phyloP scores from a whole-genome alignment of 2,329 filamentous ascomycete species.

The Grosmannia huntii region DNA sequence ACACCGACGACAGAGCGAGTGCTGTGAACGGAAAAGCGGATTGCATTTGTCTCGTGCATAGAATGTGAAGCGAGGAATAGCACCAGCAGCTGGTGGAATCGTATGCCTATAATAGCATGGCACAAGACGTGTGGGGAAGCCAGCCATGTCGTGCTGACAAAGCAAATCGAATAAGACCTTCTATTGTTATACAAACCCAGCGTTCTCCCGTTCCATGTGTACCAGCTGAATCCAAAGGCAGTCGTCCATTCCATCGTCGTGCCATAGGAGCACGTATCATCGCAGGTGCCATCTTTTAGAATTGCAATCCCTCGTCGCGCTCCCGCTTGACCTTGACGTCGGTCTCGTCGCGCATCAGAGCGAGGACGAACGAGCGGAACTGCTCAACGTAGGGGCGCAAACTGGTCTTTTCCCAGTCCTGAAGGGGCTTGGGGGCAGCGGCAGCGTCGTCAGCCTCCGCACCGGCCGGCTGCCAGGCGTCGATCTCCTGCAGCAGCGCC shows the following conservation, averaged over 20 bases:
- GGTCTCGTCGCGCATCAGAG: conserved; percentile 63
- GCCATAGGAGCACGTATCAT: neutral
- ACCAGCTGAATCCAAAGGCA: neutral
- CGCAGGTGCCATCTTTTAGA: conserved; percentile 20
- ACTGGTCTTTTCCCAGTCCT: conserved; percentile 96
- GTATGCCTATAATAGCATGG: no score
- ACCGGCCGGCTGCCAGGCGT: conserved; percentile 49
- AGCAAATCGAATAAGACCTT: neutral
- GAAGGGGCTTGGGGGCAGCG: conserved; percentile 27
- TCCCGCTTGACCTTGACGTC: conserved; percentile 43
- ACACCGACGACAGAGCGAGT: neutral
- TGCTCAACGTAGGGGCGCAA: conserved; percentile 85
- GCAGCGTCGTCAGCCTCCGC: conserved; percentile 18
- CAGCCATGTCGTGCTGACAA: neutral
- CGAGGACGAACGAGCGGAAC: conserved; percentile 70
- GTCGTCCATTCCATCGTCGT: neutral
- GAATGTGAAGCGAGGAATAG: no score
- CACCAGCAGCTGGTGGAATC: no score
- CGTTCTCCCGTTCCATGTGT: neutral
- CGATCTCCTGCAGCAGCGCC: conserved; percentile 70
- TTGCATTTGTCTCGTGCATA: no score
- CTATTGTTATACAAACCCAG: neutral
- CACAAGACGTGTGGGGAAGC: no score
- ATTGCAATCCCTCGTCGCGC: conserved; percentile 42
- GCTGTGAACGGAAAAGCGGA: neutral